Evolutionary conservation across 768 basidiomycete genomes (phyloP), one percentile per base, ranked within the genome.

Genomic region (Kwoniella shandongensis): DNA sequence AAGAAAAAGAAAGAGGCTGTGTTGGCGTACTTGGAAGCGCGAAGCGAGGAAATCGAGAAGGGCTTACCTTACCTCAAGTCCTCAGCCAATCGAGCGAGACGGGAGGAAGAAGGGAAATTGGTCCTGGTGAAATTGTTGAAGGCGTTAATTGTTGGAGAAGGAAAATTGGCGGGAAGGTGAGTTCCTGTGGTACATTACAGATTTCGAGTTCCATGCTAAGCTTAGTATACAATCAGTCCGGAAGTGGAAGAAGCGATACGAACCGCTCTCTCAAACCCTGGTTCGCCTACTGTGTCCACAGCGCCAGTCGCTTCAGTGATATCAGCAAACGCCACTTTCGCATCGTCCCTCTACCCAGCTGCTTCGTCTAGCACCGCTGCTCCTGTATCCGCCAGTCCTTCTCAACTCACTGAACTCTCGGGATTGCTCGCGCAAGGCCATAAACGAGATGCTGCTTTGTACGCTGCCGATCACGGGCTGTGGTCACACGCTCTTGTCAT

Each of bases 401-500:
- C 65, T 2, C 66, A 70, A 39, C 44, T 70, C 12, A 46, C 57
- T 7, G 39, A 66, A 23, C 59, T 76, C 4, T 70, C 70, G 3
- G 50, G 83, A 26, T 83, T 89, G 48, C 82, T 99, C 15, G 76
- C 92, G 10, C 83, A 84, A 55, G 96, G 94, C 15, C 86, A 96
- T 66, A 86, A 90, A 32, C 84, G 84, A 20, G 84, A 86, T 61
- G 96, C 96, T 1, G 91, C 88, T 72, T 85, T 85, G 56, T 92
- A 85, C 73, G 94, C 96, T 2, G 80, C 90, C 40, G 88, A 93
- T 57, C 84, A 91, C 76, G 87, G 84, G 68, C 76, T 98, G 39
- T 99, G 94, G 93, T 86, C 90, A 0, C 96, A 99, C 76, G 94
- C 96, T 1, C 85, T 98, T 83, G 77, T 98, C 53, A 91, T 99